Evolutionary conservation across 78 protist genomes (phyloP).

Genomic region (Cyanophora paradoxa): DNA sequence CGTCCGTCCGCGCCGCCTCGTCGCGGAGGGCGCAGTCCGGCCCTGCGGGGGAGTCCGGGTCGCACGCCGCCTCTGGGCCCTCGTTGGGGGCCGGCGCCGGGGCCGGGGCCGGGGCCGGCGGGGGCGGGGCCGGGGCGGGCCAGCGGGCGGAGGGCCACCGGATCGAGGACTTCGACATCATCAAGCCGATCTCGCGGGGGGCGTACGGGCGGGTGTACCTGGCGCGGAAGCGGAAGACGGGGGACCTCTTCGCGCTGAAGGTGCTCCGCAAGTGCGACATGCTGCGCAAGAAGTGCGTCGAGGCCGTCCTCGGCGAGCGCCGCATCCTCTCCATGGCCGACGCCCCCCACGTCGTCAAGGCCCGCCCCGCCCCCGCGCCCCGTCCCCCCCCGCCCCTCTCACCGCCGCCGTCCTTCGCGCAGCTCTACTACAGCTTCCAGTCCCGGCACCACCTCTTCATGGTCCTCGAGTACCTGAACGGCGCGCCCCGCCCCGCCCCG

Average conservation of each 20-base stretch:
- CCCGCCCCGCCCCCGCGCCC: constrained; percentile 22
- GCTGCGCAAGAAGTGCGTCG: constrained; percentile 52
- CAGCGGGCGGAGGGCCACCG: no score
- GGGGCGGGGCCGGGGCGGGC: no score
- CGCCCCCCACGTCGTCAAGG: constrained; percentile 17
- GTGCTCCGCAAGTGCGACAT: constrained; percentile 48
- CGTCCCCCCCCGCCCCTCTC: constrained; percentile 23
- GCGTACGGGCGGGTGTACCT: constrained; percentile 29
- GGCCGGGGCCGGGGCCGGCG: no score
- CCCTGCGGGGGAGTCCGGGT: no score
- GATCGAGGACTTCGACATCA: background rate
- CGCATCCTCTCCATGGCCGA: constrained; percentile 41
- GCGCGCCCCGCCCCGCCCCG: no score
- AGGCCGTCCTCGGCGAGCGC: constrained; percentile 63
- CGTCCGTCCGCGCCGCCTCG: no score
- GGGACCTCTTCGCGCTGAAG: constrained; percentile 27
- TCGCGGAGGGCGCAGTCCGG: no score
- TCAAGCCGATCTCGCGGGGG: constrained; percentile 19
- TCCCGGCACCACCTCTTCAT: background rate
- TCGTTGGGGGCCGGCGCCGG: no score
- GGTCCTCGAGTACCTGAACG: constrained; percentile 29
- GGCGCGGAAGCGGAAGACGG: constrained; percentile 19
- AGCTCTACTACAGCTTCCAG: background rate
- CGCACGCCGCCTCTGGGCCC: no score
- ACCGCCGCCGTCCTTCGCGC: background rate